Evolutionary conservation across 225 moss, liverwort and hornwort species (phyloP).

Genomic region (Straminergon stramineum): DNA sequence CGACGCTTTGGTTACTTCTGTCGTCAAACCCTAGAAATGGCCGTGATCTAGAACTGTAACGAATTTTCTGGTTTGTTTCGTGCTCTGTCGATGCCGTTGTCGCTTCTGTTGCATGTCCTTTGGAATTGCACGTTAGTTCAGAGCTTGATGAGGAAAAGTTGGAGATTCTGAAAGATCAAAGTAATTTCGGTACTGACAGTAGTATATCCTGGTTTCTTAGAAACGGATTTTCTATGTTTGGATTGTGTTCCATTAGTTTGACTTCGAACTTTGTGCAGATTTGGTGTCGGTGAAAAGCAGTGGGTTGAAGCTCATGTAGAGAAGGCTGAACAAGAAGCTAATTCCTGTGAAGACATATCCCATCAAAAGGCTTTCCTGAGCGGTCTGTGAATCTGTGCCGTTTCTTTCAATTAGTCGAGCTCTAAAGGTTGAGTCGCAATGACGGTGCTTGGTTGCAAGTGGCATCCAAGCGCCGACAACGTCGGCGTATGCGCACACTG

Average conservation of each 20-base stretch:
- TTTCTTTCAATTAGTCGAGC: not conserved
- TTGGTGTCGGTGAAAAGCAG: slow-evolving; percentile 93
- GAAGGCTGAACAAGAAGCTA: slow-evolving; percentile 65
- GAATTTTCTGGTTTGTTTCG: not conserved
- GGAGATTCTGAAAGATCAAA: not conserved
- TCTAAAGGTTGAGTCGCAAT: not conserved
- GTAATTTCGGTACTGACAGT: not conserved
- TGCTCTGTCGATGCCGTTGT: not conserved
- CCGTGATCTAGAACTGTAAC: not conserved
- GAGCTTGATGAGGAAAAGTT: not conserved
- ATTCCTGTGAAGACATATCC: not conserved
- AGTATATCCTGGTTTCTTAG: not conserved
- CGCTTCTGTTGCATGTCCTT: too few relatives aligned
- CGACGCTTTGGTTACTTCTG: not conserved
- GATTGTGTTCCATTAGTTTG: not conserved
- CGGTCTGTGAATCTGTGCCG: not conserved
- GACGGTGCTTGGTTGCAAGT: slow-evolving; percentile 47
- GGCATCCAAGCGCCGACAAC: slow-evolving; percentile 43
- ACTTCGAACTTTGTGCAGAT: slow-evolving; percentile 21
- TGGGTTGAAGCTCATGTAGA: slow-evolving; percentile 91
- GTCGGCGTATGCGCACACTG: slow-evolving; percentile 46
- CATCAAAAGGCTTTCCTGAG: not conserved
- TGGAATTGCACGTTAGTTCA: not conserved
- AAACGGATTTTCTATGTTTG: not conserved
- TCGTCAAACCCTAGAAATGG: not conserved